Evolutionary conservation across 495 filamentous ascomycete species (phyloP).

Genomic region (Penicillium lividum): DNA sequence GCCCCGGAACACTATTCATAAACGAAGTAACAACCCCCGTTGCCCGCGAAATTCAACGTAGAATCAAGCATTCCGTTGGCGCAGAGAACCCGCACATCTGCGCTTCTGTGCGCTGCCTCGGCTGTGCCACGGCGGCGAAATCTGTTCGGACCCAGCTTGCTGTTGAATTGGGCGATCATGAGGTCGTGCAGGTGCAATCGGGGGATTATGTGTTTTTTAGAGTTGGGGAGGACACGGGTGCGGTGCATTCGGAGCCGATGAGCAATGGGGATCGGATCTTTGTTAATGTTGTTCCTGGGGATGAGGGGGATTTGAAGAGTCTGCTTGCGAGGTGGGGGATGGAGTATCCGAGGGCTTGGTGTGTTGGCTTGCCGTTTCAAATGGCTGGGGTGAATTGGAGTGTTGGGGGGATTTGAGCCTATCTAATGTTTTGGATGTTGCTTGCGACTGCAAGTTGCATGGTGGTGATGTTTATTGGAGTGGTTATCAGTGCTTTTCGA

Average conservation of each 20-base stretch:
- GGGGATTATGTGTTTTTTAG: conserved; percentile 29
- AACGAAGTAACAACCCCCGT: neutral
- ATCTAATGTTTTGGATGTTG: too few species aligned
- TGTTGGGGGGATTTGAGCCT: conserved; percentile 16
- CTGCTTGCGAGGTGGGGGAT: conserved; percentile 32
- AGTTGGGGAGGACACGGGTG: conserved; percentile 26
- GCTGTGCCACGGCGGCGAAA: conserved; percentile 25
- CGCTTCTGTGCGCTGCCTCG: conserved; percentile 24
- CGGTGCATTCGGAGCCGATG: conserved; percentile 26
- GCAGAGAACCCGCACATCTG: conserved; percentile 17
- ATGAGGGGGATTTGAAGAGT: conserved; percentile 20
- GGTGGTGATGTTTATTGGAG: too few species aligned
- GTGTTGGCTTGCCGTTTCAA: conserved; percentile 23
- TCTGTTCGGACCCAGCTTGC: conserved; percentile 18
- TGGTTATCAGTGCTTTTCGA: neutral
- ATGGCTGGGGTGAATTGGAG: conserved; percentile 4
- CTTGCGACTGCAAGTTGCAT: too few species aligned
- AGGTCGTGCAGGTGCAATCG: conserved; percentile 13
- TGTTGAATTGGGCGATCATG: conserved; percentile 5
- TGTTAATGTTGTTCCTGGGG: conserved; percentile 30
- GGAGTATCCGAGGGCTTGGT: conserved; percentile 32
- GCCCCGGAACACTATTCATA: conserved; percentile 30
- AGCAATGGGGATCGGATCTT: conserved; percentile 27
- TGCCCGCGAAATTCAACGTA: conserved; percentile 17
- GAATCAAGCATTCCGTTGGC: conserved; percentile 14